Evolutionary conservation across 495 filamentous ascomycete species (phyloP).

Genomic region (Penicillium goetzii): DNA sequence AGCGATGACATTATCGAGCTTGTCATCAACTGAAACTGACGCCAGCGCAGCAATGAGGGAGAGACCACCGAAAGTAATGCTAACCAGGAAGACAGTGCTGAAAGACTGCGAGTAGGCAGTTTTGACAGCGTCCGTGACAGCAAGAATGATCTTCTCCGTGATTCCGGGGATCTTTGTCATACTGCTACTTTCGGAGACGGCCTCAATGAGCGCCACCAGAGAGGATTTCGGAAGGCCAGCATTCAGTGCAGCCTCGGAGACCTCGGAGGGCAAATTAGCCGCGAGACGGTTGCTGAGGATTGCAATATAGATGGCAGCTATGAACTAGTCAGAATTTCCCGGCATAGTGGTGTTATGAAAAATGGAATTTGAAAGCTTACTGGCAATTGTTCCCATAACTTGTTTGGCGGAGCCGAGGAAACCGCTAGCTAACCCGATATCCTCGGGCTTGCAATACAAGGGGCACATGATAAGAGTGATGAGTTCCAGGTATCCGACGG

Average conservation of each 20-base stretch:
- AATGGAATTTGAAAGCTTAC: constrained; percentile 12
- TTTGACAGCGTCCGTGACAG: constrained; percentile 39
- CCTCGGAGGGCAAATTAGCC: constrained; percentile 40
- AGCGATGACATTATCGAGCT: constrained; percentile 29
- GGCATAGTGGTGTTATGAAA: background rate
- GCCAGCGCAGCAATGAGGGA: constrained; percentile 47
- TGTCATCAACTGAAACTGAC: constrained; percentile 31
- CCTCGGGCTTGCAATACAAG: constrained; percentile 34
- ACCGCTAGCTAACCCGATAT: constrained; percentile 54
- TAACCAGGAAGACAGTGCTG: constrained; percentile 51
- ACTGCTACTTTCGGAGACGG: constrained; percentile 32
- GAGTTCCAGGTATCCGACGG: constrained; percentile 38
- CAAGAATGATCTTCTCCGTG: constrained; percentile 29
- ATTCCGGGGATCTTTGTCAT: constrained; percentile 44
- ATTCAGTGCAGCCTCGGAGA: constrained; percentile 42
- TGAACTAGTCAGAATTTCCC: background rate
- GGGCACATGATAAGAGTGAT: constrained; percentile 40
- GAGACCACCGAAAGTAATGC: constrained; percentile 50
- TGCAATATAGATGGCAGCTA: constrained; percentile 50
- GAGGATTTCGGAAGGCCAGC: constrained; percentile 49
- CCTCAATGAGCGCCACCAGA: constrained; percentile 42
- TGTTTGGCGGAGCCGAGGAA: constrained; percentile 39
- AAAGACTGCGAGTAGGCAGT: constrained; percentile 48
- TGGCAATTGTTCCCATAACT: constrained; percentile 32
- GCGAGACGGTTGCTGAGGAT: constrained; percentile 49